Conservation (phyloP, 306 rosid genomes). For the Oxytropis ochrocephala region DNA sequence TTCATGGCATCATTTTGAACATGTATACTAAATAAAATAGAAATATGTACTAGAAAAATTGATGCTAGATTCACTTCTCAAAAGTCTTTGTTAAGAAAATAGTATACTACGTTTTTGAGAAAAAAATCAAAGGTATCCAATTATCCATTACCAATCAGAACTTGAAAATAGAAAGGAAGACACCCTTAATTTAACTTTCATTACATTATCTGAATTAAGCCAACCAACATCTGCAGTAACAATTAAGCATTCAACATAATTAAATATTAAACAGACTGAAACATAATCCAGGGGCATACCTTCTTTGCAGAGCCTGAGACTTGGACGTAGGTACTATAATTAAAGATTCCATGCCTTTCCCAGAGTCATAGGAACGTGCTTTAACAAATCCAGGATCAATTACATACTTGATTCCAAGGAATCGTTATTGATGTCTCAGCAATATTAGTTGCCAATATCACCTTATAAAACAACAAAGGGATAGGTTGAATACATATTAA, state of each 20-base stretch:
- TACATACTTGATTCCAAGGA: slow-evolving; percentile 91
- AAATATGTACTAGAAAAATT: background rate
- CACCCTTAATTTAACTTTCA: background rate
- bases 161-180: background rate
- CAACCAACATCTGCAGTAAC: slow-evolving; percentile 10
- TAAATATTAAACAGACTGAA: slow-evolving; percentile 6
- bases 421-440: slow-evolving; percentile 92
- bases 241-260: background rate
- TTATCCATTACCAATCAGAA: background rate
- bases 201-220: slow-evolving; percentile 12
- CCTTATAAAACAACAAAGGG: slow-evolving; percentile 38
- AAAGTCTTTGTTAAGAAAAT: no score
- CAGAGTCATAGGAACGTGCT: slow-evolving; percentile 89
- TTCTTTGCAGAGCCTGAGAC: slow-evolving; percentile 94
- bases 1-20: no score
- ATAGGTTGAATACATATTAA: slow-evolving; percentile 5
- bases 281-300: slow-evolving; percentile 37
- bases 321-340: slow-evolving; percentile 72
- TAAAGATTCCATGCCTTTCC: slow-evolving; percentile 84
- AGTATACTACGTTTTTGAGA: slow-evolving; percentile 2
- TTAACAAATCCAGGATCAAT: slow-evolving; percentile 92
- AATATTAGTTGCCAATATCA: slow-evolving; percentile 88
- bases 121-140: background rate
- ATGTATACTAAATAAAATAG: background rate
- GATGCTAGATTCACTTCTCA: slow-evolving; percentile 6